Evolutionary conservation across 345 rosid species (phyloP).

Genomic region (Laguncularia racemosa): DNA sequence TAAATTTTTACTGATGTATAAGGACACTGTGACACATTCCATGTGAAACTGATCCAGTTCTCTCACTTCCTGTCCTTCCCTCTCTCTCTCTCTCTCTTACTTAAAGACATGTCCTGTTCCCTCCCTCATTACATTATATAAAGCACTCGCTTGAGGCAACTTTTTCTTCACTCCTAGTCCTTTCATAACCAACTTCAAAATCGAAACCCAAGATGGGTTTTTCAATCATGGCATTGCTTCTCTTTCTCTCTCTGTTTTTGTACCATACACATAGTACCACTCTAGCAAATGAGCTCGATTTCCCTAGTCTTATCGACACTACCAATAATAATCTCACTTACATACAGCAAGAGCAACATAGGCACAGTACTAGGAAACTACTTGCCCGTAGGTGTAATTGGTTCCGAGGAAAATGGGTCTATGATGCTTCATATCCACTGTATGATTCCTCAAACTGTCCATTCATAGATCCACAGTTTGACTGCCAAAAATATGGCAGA

Average conservation of each 20-base stretch:
- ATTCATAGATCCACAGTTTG: constrained; percentile 45
- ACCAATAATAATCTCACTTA: neutral
- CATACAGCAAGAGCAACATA: neutral
- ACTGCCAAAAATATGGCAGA: constrained; percentile 53
- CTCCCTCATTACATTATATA: constrained; percentile 13
- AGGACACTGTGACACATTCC: no score
- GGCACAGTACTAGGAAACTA: constrained; percentile 10
- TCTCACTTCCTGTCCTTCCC: no score
- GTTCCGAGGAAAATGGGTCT: constrained; percentile 56
- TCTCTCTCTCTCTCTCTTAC: no score
- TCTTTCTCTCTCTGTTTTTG: constrained; percentile 14
- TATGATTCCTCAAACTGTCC: constrained; percentile 43
- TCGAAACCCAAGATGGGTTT: constrained; percentile 31
- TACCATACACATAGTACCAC: constrained; percentile 10
- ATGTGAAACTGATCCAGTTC: no score
- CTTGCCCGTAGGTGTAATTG: constrained; percentile 32
- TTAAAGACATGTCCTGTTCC: no score
- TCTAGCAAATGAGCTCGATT: neutral
- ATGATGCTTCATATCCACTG: constrained; percentile 42
- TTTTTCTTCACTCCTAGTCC: constrained; percentile 16
- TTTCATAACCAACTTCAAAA: constrained; percentile 1
- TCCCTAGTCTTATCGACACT: neutral
- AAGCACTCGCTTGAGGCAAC: constrained; percentile 8
- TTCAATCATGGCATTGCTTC: constrained; percentile 8
- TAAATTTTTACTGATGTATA: no score